Evolutionary conservation across 2,329 filamentous ascomycete genomes (phyloP).

Genomic region (Onygenales sp.): DNA sequence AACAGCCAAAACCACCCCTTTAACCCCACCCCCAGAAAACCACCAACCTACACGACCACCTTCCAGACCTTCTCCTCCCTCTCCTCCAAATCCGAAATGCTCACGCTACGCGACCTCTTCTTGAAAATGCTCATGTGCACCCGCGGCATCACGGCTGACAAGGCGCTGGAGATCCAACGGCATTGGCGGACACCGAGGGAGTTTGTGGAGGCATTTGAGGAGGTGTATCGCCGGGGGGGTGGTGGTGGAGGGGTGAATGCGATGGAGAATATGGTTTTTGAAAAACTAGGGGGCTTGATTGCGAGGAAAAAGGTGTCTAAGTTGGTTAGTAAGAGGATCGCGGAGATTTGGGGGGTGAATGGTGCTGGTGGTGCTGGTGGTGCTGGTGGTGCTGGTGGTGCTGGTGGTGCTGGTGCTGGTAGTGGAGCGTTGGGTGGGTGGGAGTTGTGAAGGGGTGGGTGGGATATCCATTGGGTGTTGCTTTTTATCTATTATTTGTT

Average conservation of each 20-base stretch:
- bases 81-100: constrained; percentile 63
- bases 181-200: constrained; percentile 65
- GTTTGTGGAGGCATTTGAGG: constrained; percentile 61
- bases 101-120: constrained; percentile 65
- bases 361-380: constrained; percentile 4
- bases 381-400: not conserved
- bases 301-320: constrained; percentile 61
- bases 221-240: constrained; percentile 31
- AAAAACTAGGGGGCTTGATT: constrained; percentile 47
- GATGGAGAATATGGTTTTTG: constrained; percentile 52
- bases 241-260: constrained; percentile 41
- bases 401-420: not conserved
- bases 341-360: constrained; percentile 56
- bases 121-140: constrained; percentile 83
- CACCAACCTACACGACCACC: constrained; percentile 49
- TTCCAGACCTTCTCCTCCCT: constrained; percentile 64
- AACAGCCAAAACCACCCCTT: constrained; percentile 45
- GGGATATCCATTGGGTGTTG: too few species aligned
- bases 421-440: not conserved
- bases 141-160: constrained; percentile 64
- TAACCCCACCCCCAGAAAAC: constrained; percentile 32
- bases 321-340: constrained; percentile 57
- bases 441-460: too few species aligned
- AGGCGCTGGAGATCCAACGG: constrained; percentile 69
- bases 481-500: too few species aligned